phyloP scores from a whole-genome alignment of 2,329 filamentous ascomycete genomes.

The Colletotrichum trifolii region DNA sequence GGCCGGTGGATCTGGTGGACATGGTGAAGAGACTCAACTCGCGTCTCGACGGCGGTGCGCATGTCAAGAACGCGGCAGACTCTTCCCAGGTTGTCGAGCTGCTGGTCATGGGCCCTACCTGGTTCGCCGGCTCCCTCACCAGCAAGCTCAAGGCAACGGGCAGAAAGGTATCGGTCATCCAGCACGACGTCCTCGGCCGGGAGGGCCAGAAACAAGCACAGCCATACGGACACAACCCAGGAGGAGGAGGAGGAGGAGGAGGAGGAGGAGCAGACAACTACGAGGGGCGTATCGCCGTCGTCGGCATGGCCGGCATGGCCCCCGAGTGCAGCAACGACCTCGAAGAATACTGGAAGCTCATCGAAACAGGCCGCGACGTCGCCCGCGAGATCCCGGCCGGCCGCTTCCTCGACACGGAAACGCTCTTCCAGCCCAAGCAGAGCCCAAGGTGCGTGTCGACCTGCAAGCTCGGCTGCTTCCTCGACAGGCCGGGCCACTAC shows the following conservation, averaged over 20 bases:
- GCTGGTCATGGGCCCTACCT: constrained; percentile 1
- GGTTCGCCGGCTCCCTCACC: constrained; percentile 16
- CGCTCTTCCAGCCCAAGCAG: too few species aligned
- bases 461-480: too few species aligned
- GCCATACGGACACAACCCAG: too few species aligned
- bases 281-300: constrained; percentile 6
- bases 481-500: constrained; percentile 38
- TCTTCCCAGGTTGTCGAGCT: constrained; percentile 2
- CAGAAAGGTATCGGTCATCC: not conserved
- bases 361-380: too few species aligned
- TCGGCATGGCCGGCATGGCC: not conserved
- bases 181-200: not conserved
- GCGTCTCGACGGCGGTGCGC: not conserved
- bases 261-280: not conserved
- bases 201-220: not conserved
- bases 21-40: constrained; percentile 11
- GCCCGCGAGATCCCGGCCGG: too few species aligned
- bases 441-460: too few species aligned
- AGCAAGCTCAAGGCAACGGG: constrained; percentile 17
- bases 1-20: not conserved
- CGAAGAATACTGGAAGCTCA: too few species aligned
- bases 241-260: too few species aligned
- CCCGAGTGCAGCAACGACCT: too few species aligned
- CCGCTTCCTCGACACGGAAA: too few species aligned
- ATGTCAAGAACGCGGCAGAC: not conserved